Evolutionary conservation across 2,329 filamentous ascomycete genomes (phyloP).

Genomic region (Nothopassalora personata): DNA sequence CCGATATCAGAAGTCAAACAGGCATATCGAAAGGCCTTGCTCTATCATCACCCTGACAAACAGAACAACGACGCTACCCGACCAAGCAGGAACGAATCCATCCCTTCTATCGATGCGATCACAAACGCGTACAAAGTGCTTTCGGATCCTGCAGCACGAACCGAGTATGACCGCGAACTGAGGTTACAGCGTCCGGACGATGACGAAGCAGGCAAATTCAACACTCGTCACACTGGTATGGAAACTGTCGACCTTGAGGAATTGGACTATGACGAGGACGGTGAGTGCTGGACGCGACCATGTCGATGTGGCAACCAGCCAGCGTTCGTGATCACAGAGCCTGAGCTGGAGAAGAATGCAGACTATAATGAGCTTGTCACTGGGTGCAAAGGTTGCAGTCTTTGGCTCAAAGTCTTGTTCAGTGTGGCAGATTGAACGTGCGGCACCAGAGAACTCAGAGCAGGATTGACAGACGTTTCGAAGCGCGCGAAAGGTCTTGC

Average conservation of each 20-base stretch:
- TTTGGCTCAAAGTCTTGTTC: slow-evolving; percentile 59
- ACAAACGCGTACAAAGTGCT: slow-evolving; percentile 54
- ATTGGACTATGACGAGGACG: slow-evolving; percentile 38
- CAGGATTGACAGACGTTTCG: neutral
- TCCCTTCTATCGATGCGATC: slow-evolving; percentile 52
- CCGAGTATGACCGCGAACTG: slow-evolving; percentile 47
- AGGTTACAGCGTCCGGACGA: slow-evolving; percentile 10
- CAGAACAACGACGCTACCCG: neutral
- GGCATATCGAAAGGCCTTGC: slow-evolving; percentile 54
- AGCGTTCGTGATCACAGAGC: slow-evolving; percentile 52
- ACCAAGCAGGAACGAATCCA: slow-evolving; percentile 15
- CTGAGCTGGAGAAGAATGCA: slow-evolving; percentile 48
- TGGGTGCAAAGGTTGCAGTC: slow-evolving; percentile 58
- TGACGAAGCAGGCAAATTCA: neutral
- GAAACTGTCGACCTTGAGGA: slow-evolving; percentile 57
- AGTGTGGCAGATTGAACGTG: slow-evolving; percentile 41
- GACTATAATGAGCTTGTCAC: slow-evolving; percentile 53
- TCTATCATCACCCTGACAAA: slow-evolving; percentile 58
- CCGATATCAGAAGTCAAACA: slow-evolving; percentile 40
- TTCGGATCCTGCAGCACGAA: slow-evolving; percentile 38
- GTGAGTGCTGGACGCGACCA: slow-evolving; percentile 44
- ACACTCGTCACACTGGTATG: slow-evolving; percentile 40
- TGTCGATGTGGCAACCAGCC: slow-evolving; percentile 56
- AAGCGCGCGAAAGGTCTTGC: no score
- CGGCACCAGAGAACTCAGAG: neutral